Percentiles rank a stretch among this genome's conserved stretches.
Evolutionary conservation across 2,329 filamentous ascomycete genomes (phyloP).

Genomic region (Sclerotinia spermophila): DNA sequence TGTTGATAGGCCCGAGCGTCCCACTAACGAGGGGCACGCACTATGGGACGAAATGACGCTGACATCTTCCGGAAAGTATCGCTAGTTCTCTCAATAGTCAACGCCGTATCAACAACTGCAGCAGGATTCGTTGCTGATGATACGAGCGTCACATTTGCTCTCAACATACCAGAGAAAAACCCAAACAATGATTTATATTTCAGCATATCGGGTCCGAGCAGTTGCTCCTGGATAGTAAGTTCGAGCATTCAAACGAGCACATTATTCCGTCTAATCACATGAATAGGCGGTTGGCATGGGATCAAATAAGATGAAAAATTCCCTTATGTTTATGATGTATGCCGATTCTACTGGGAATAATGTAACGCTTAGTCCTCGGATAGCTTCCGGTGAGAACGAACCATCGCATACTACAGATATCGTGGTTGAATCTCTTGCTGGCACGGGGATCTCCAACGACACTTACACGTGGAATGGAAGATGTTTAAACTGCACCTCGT

Average conservation of each 20-base stretch:
- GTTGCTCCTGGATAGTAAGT: conserved; percentile 46
- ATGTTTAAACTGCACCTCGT: conserved; percentile 52
- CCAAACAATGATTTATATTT: conserved; percentile 50
- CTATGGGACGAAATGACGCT: background rate
- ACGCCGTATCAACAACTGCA: background rate
- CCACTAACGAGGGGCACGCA: background rate
- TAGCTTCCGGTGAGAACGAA: conserved; percentile 50
- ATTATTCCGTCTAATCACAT: background rate
- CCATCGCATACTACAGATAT: conserved; percentile 46
- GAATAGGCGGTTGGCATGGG: conserved; percentile 50
- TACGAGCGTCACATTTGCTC: conserved; percentile 46
- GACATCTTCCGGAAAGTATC: conserved; percentile 9
- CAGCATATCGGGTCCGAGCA: conserved; percentile 47
- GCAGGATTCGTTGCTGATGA: conserved; percentile 43
- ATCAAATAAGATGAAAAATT: conserved; percentile 47
- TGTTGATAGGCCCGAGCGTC: background rate
- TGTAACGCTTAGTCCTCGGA: conserved; percentile 54
- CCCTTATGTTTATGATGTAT: conserved; percentile 56
- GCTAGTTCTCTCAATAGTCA: conserved; percentile 4
- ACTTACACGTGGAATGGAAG: conserved; percentile 47
- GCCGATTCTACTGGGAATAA: conserved; percentile 44
- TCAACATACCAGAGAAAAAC: conserved; percentile 47
- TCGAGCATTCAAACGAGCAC: background rate
- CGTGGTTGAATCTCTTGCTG: conserved; percentile 44
- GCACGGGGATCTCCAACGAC: conserved; percentile 45